A percentile compares a stretch with the other conserved stretches of the same genome.
phyloP scores from a whole-genome alignment of 352 stramenopile genomes.

The Aphanomyces cochlioides region DNA sequence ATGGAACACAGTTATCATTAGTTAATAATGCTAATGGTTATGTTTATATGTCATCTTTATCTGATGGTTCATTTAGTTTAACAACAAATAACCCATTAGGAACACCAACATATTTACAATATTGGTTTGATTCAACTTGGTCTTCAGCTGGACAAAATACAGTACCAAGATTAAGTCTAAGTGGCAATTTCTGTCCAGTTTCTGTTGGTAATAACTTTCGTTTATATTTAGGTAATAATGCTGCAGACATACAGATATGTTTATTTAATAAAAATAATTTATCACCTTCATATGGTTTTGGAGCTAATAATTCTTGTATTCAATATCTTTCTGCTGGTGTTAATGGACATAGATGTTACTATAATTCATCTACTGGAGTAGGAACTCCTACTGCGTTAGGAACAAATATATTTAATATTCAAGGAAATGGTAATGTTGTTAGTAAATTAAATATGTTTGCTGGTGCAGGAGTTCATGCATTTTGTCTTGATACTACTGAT shows the following conservation, averaged over 20 bases:
- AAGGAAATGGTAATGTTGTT: slow-evolving; percentile 5
- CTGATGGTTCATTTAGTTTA: slow-evolving; percentile 1
- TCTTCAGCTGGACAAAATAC: not conserved
- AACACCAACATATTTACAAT: slow-evolving; percentile 2
- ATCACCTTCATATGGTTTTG: not conserved
- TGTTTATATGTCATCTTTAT: not conserved
- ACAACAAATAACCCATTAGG: not conserved
- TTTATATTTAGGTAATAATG: not conserved
- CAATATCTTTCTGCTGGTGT: not conserved
- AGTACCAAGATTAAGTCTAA: not conserved
- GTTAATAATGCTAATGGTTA: slow-evolving; percentile 7
- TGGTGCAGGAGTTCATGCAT: not conserved
- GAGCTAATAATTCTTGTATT: not conserved
- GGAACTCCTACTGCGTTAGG: not conserved
- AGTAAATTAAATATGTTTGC: slow-evolving; percentile 1
- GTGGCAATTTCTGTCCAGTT: not conserved
- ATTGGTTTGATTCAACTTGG: slow-evolving; percentile 2
- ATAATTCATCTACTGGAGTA: not conserved
- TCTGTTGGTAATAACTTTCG: not conserved
- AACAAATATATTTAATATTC: slow-evolving; percentile 6
- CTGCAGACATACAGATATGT: not conserved
- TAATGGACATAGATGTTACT: not conserved
- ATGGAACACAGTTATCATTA: slow-evolving; percentile 7
- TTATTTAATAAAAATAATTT: slow-evolving; percentile 8
- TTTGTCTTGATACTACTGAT: not conserved